A percentile compares a stretch with the other conserved stretches of the same genome.
Evolutionary conservation across 2,329 filamentous ascomycete genomes (phyloP).

Genomic region (Penicillium crustosum): DNA sequence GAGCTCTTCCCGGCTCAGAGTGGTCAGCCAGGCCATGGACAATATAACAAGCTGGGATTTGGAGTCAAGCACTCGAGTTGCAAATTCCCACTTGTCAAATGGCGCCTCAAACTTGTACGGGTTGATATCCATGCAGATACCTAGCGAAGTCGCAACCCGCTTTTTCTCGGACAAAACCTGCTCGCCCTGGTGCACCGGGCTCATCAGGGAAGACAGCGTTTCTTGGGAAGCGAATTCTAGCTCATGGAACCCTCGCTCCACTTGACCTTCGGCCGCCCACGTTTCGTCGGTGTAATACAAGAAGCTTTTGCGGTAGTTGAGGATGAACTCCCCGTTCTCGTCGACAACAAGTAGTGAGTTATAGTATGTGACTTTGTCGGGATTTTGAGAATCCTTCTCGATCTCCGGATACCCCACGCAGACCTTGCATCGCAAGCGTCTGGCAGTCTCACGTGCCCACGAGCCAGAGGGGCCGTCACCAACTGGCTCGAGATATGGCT

Average conservation of each 20-base stretch:
- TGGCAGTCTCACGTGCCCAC: slow-evolving; percentile 60
- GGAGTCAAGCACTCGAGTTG: slow-evolving; percentile 52
- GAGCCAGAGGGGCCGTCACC: slow-evolving; percentile 54
- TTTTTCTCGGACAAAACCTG: slow-evolving; percentile 5
- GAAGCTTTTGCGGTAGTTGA: slow-evolving; percentile 64
- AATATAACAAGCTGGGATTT: slow-evolving; percentile 56
- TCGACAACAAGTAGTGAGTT: slow-evolving; percentile 61
- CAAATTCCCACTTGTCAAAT: slow-evolving; percentile 60
- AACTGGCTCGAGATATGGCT: slow-evolving; percentile 60
- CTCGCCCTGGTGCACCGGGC: background rate
- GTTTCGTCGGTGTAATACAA: slow-evolving; percentile 67
- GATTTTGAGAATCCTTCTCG: slow-evolving; percentile 12
- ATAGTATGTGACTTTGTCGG: slow-evolving; percentile 46
- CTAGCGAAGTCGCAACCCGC: slow-evolving; percentile 45
- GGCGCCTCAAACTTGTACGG: slow-evolving; percentile 61
- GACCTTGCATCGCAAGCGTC: slow-evolving; percentile 57
- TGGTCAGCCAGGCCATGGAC: slow-evolving; percentile 64
- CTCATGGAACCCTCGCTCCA: slow-evolving; percentile 33
- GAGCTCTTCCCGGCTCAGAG: slow-evolving; percentile 51
- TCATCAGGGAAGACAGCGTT: background rate
- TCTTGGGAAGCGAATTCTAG: slow-evolving; percentile 21
- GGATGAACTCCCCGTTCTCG: slow-evolving; percentile 54
- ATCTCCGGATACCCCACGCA: slow-evolving; percentile 64
- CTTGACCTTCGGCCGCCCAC: slow-evolving; percentile 57
- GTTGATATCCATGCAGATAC: slow-evolving; percentile 60